Conservation (phyloP, 1,284 basidiomycete species). For the Puccinia hordei region DNA sequence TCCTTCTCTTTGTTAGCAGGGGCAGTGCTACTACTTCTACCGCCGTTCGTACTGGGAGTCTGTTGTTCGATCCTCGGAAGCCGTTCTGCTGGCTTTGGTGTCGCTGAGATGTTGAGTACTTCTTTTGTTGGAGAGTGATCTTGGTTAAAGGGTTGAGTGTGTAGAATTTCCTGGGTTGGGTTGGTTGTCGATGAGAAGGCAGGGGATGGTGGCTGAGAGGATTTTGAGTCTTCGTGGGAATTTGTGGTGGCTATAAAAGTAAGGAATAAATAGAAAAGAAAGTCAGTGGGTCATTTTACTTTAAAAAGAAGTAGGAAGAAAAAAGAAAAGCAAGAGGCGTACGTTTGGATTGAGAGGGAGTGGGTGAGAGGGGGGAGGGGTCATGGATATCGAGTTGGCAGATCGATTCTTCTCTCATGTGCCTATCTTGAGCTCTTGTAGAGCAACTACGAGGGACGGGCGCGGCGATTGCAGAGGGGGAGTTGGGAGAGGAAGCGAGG, state of each 20-base stretch:
- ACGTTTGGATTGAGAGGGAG: background rate
- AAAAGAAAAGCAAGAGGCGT: background rate
- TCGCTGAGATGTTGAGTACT: slow-evolving; percentile 12
- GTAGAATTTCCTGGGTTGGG: slow-evolving; percentile 12
- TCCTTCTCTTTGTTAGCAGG: background rate
- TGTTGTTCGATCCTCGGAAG: background rate
- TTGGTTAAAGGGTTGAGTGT: background rate
- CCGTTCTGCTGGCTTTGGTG: background rate
- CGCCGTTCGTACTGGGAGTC: background rate
- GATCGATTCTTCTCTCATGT: slow-evolving; percentile 31
- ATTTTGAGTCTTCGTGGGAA: slow-evolving; percentile 21
- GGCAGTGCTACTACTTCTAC: background rate
- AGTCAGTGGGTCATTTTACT: background rate
- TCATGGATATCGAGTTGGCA: slow-evolving; percentile 29
- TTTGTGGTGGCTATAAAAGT: background rate
- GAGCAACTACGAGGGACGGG: background rate
- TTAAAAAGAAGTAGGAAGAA: no score
- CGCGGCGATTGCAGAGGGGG: background rate
- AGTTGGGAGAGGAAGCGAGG: slow-evolving; percentile 19
- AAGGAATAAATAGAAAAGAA: no score
- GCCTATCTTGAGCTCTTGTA: slow-evolving; percentile 15
- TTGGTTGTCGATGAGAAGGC: background rate
- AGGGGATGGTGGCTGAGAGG: background rate
- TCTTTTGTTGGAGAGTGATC: background rate
- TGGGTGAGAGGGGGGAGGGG: slow-evolving; percentile 5